Evolutionary conservation across 2,329 filamentous ascomycete species (phyloP), one percentile per base, ranked within the genome.

Genomic region (Aspergillus transmontanensis): DNA sequence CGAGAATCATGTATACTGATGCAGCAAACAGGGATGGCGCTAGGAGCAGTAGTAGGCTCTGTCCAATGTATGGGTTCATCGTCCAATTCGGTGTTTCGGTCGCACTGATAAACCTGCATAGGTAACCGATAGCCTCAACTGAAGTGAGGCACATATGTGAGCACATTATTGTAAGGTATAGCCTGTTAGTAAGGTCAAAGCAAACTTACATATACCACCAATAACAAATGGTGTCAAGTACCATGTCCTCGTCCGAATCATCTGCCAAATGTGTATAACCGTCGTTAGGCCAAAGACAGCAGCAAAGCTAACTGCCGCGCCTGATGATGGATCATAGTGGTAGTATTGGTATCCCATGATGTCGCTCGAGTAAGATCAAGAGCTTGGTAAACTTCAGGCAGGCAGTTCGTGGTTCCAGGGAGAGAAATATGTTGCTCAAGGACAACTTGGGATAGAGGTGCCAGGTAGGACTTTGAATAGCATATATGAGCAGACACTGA

Each of bases 1-100:
- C 79, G 55, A 84, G 78, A n/a, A 77, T 74, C 72, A 83, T 84
- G 67, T 85, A 84, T 66, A 83, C 81, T 1, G 79, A 78, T n/a
- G 83, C 83, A 21, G 82, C 82, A 63, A 83, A 79, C 51, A 84
- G 79, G 2, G 80, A 79, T 1, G 82, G 83, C 1, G 79, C 81
- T 30, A 84, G 75, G 5, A 84, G 75, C 46, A 83, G 28, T 6
- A 54, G 30, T 21, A 54, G 51, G 16, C 51, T 54, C 32, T 54
- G 51, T 16, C 51, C 51, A 10, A 54, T 16, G 30, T 54, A 54
- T 36, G 51, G 51, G 4, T 54, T 54, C 51, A 54, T 54, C 11
- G 51, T 54, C 51, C 51, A 54, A n/a, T 54, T 30, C 19, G 51
- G 51, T n/a, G 51, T 54, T 54, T 54, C 51, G 19, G 26, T 30